A percentile compares a stretch with the other conserved stretches of the same genome.
These are phyloP conservation scores for Fraxinus pennsylvanica DNA, from an alignment of 257 asterid genomes.

Conservation along the genomic window DNA sequence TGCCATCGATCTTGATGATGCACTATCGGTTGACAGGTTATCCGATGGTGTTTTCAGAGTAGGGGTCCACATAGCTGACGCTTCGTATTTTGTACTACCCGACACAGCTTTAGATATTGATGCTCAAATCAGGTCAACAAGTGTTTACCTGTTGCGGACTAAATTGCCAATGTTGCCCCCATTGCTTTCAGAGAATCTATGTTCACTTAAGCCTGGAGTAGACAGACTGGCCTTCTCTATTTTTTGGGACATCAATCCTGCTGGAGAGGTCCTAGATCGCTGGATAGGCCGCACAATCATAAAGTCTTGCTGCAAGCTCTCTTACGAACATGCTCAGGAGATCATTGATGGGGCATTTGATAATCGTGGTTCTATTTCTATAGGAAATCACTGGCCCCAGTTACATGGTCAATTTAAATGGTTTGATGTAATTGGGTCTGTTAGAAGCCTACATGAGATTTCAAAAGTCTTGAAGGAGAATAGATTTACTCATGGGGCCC, in stretches of 20 bases:
- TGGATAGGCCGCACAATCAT: conserved; percentile 86
- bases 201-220: conserved; percentile 84
- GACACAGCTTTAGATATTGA: conserved; percentile 70
- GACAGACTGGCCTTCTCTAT: conserved; percentile 86
- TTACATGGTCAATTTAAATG: conserved; percentile 45
- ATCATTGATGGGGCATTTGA: conserved; percentile 56
- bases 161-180: conserved; percentile 66
- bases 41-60: conserved; percentile 59
- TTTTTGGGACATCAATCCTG: conserved; percentile 68
- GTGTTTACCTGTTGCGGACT: conserved; percentile 44
- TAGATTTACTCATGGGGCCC: conserved; percentile 75
- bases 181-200: conserved; percentile 70
- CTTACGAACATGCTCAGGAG: conserved; percentile 81
- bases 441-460: conserved; percentile 56
- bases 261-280: conserved; percentile 69
- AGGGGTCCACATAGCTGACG: conserved; percentile 92
- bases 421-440: conserved; percentile 51
- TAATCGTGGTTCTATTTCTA: conserved; percentile 28
- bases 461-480: conserved; percentile 52
- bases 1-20: conserved; percentile 94
- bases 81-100: conserved; percentile 77
- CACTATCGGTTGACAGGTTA: conserved; percentile 64
- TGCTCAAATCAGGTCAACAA: conserved; percentile 54
- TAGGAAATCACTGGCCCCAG: conserved; percentile 30
- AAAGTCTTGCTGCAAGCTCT: conserved; percentile 80